phyloP scores from a whole-genome alignment of 2,329 filamentous ascomycete species.

The Microsporum ferrugineum region DNA sequence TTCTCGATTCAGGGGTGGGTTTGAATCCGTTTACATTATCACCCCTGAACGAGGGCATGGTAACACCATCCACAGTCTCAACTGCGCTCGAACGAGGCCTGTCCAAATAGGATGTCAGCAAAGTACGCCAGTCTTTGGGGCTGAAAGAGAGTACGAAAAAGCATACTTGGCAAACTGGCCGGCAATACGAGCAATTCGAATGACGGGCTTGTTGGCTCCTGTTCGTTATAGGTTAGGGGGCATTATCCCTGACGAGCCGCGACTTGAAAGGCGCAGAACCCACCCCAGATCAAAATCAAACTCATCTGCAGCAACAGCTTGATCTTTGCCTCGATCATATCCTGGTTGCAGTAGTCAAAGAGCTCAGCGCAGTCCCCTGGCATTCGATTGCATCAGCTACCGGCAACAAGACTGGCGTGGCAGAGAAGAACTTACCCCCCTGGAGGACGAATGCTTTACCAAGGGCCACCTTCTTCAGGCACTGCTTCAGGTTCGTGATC shows the following conservation, averaged over 20 bases:
- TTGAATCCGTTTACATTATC: conserved; percentile 89
- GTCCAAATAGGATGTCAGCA: conserved; percentile 3
- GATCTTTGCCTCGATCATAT: conserved; percentile 87
- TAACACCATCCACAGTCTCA: conserved; percentile 66
- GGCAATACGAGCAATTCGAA: conserved; percentile 90
- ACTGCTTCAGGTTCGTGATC: conserved; percentile 67
- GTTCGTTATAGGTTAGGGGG: conserved; percentile 4
- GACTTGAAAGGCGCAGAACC: conserved; percentile 23
- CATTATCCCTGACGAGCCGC: neutral
- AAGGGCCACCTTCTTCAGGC: conserved; percentile 71
- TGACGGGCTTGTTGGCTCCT: conserved; percentile 61
- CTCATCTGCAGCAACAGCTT: conserved; percentile 97
- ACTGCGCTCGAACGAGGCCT: conserved; percentile 72
- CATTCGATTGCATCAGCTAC: neutral
- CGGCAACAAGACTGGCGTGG: neutral
- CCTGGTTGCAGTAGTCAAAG: conserved; percentile 88
- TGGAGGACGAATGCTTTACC: conserved; percentile 91
- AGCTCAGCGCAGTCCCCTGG: conserved; percentile 78
- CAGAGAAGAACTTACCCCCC: conserved; percentile 48
- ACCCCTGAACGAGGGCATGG: conserved; percentile 82
- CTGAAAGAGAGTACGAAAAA: no score
- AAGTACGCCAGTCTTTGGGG: conserved; percentile 7
- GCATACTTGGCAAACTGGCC: conserved; percentile 80
- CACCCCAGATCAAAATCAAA: conserved; percentile 79
- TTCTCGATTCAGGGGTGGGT: conserved; percentile 53